Conservation (phyloP, 1,284 basidiomycete species). For the Testicularia cyperi region DNA sequence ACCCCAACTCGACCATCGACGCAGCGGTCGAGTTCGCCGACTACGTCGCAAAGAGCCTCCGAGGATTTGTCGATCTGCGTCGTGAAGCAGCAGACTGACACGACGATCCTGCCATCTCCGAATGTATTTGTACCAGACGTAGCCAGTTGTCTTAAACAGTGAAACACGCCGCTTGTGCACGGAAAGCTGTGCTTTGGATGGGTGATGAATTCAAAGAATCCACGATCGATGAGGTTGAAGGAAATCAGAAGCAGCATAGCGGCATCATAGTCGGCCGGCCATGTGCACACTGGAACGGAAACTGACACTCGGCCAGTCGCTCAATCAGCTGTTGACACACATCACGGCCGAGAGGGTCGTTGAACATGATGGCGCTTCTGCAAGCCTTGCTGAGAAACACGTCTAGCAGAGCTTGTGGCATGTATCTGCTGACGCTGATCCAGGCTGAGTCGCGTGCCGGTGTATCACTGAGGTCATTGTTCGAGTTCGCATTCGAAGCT, state of each 20-base stretch:
- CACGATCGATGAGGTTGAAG: no score
- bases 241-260: constrained; percentile 10
- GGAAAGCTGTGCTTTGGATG: no score
- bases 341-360: constrained; percentile 70
- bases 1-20: constrained; percentile 23
- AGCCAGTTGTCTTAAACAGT: no score
- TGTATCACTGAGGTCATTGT: no score
- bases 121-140: constrained; percentile 12
- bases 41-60: constrained; percentile 9
- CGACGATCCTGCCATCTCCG: background rate
- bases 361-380: constrained; percentile 70
- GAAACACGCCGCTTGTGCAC: no score
- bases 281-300: constrained; percentile 93
- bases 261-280: constrained; percentile 63
- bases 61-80: constrained; percentile 25
- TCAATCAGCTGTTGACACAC: constrained; percentile 73
- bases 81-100: constrained; percentile 18
- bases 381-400: constrained; percentile 23
- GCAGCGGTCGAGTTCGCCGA: constrained; percentile 21
- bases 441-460: no score
- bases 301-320: constrained; percentile 71
- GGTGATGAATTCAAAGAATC: no score
- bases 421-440: background rate
- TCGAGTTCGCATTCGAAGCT: background rate
- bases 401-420: constrained; percentile 11